Percentiles rank a stretch among this genome's conserved stretches.
phyloP scores from a whole-genome alignment of 2,329 filamentous ascomycete species.

The Exophiala dermatitidis region DNA sequence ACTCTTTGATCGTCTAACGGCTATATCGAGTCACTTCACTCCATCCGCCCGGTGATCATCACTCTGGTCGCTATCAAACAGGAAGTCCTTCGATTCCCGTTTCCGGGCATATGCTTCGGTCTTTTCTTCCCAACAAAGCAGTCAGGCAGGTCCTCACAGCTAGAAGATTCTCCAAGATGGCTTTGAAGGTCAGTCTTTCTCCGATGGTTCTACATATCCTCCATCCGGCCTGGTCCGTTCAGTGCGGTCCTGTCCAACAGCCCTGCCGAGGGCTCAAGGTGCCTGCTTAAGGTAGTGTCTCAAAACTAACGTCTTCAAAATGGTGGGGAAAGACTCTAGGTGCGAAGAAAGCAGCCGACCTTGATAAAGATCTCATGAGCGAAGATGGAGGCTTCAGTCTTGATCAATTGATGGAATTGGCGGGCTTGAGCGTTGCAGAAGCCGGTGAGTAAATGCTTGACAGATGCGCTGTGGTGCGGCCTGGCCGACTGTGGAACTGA shows the following conservation, averaged over 20 bases:
- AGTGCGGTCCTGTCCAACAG: neutral
- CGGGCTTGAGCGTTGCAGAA: slow-evolving; percentile 86
- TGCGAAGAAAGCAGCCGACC: slow-evolving; percentile 75
- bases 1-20: no score
- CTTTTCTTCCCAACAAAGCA: slow-evolving; percentile 5
- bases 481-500: neutral
- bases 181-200: slow-evolving; percentile 33
- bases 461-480: neutral
- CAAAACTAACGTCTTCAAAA: neutral
- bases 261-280: no score
- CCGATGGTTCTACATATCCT: neutral
- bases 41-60: no score
- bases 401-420: slow-evolving; percentile 95
- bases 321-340: slow-evolving; percentile 60
- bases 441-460: slow-evolving; percentile 50
- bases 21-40: no score
- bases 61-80: no score
- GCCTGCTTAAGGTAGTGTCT: neutral
- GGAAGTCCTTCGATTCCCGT: no score
- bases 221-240: neutral
- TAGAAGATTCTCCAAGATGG: slow-evolving; percentile 32
- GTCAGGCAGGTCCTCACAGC: slow-evolving; percentile 11
- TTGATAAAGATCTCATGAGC: slow-evolving; percentile 93
- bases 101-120: slow-evolving; percentile 7
- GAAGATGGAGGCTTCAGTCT: slow-evolving; percentile 76